Base-by-base conservation (phyloP, 192 early-diverging fungal genomes). In the Coemansia javaensis region DNA sequence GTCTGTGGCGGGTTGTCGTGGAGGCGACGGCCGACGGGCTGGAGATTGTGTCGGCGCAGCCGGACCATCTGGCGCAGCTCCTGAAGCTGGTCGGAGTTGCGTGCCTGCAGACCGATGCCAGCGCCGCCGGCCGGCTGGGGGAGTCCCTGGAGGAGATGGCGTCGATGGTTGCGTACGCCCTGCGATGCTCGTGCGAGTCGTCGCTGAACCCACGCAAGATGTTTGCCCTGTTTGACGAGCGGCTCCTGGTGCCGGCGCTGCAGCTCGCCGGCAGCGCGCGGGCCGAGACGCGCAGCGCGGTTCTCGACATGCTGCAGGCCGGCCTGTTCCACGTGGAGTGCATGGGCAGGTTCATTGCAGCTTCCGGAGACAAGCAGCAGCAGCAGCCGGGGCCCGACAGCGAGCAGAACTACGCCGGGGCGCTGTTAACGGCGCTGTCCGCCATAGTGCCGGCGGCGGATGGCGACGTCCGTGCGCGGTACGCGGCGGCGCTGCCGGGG, bases 241-340 rank as follows among this genome's bases (percentile, higher is more conserved):
- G 35, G 9, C 39, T 61, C 23, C 40, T 72, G 51, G 32, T 42
- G 16, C 57, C 42, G 32, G 17, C 50, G 1, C 41, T 72, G 25
- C 52, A 44, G 30, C 39, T 72, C 13, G 23, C 30, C 13, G 13
- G 15, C 25, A 20, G 28, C 12, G 20, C 40, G 18, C 42, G 32
- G 5, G 21, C 45, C 1, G 50, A 34, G n/a, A 28, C 36, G 5
- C 25, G 36, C 21, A 14, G 31, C 4, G 31, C 22, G 4, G 53
- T 59, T 1, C 45, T 65, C 11, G 69, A 72, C 27, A 63, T 65
- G 62, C 44, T 65, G 20, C 61, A 64, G 1, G 57, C 52, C 5
- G 50, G 56, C 5, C 37, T 65, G 35, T 72, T 65, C 50, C 62
- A 59, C 21, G 44, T 40, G 5, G 69, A 60, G 43, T 43, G 36